Conservation (phyloP, 164 flowering plant species). For the Aristolochia californica region DNA sequence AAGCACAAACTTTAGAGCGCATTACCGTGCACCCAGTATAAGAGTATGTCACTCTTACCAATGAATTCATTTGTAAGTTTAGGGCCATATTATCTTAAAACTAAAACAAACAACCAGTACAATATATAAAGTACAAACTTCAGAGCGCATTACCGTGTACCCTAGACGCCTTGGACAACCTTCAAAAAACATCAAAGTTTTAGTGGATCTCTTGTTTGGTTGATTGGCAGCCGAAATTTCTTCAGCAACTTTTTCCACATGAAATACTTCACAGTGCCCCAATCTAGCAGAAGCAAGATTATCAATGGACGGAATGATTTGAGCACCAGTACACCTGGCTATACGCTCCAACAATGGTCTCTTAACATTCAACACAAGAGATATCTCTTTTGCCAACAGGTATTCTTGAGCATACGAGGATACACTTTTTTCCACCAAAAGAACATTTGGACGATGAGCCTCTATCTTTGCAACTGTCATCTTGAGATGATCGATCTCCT, state of each 20-base stretch:
- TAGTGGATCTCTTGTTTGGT: slow-evolving; percentile 51
- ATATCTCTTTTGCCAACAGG: slow-evolving; percentile 81
- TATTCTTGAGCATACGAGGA: slow-evolving; percentile 90
- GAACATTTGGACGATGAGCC: slow-evolving; percentile 81
- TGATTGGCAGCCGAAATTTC: slow-evolving; percentile 43
- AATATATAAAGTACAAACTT: too few relatives aligned
- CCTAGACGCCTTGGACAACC: slow-evolving; percentile 95
- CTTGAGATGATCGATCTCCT: slow-evolving; percentile 95
- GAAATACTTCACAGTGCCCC: slow-evolving; percentile 88
- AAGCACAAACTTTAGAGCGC: too few relatives aligned
- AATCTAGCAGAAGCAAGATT: slow-evolving; percentile 44
- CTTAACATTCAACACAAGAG: slow-evolving; percentile 87
- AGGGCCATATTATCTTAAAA: too few relatives aligned
- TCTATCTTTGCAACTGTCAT: slow-evolving; percentile 77
- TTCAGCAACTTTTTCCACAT: slow-evolving; percentile 60
- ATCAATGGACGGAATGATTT: slow-evolving; percentile 64
- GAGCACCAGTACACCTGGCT: slow-evolving; percentile 87
- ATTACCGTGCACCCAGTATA: too few relatives aligned
- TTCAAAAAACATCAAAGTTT: slow-evolving; percentile 90
- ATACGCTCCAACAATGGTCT: slow-evolving; percentile 77
- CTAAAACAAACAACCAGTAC: too few relatives aligned
- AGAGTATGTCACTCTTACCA: too few relatives aligned
- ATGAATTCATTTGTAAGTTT: too few relatives aligned
- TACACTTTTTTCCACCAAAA: slow-evolving; percentile 93
- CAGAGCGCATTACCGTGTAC: slow-evolving; percentile 70